Evolutionary conservation across 345 rosid species (phyloP), one percentile per base, ranked within the genome.

Genomic region (Cardiospermum halicacabum): DNA sequence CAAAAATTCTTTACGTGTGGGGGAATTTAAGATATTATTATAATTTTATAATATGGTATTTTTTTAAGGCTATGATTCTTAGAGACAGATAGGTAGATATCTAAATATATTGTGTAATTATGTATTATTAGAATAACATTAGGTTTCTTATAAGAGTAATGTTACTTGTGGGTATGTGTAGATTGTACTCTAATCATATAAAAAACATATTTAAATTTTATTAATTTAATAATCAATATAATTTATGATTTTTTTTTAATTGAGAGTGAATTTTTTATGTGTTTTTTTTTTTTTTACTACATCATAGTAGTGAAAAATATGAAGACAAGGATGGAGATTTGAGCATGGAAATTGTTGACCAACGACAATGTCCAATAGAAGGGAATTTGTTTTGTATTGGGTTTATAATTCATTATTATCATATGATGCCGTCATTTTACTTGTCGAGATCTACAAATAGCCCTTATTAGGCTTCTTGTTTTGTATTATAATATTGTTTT

Each of bases 1-100:
- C 3, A 65, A 65, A 65, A 65, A 65, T 65, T 65, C 68, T 28
- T 12, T 19, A 7, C 50, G 60, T 65, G 34, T n/a, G 2, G 11
- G 67, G 32, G 59, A 53, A 32, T 51, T 51, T 24, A 36, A 36
- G 51, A 26, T 26, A 50, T 37, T 24, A 34, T 22, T 3, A 13
- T 7, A 11, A 31, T 25, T 25, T 36, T 18, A 48, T 8, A 13
- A 7, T 7, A 24, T 34, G 12, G 3, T 50, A 39, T 3, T 9
- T 36, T 36, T 22, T 15, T 21, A 32, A 51, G n/a, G n/a, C n/a
- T 11, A 10, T 2, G 11, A 26, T 39, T n/a, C 3, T n/a, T n/a
- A n/a, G n/a, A n/a, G n/a, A n/a, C n/a, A n/a, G n/a, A n/a, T n/a
- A n/a, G n/a, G n/a, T n/a, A n/a, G n/a, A n/a, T n/a, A n/a, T n/a